A percentile compares a stretch with the other conserved stretches of the same genome.
phyloP scores from a whole-genome alignment of 768 basidiomycete species.

The Hygrocybe punicea region DNA sequence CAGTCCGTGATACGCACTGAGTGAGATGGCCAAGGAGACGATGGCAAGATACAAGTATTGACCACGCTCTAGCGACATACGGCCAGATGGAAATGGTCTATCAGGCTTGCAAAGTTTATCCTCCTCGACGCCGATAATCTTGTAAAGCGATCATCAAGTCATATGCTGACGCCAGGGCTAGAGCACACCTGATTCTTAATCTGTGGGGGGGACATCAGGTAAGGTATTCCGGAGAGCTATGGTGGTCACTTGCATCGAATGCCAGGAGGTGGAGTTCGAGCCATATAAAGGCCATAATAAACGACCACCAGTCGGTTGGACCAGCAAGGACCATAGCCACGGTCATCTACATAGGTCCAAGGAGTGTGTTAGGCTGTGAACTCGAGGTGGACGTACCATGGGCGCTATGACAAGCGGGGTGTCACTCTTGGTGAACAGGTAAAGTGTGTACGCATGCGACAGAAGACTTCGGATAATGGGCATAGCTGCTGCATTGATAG shows the following conservation, averaged over 20 bases:
- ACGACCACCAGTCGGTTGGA: slow-evolving; percentile 8
- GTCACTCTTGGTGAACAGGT: slow-evolving; percentile 6
- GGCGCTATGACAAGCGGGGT: not conserved
- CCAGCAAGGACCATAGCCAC: slow-evolving; percentile 16
- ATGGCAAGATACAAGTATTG: slow-evolving; percentile 14
- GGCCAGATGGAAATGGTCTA: slow-evolving; percentile 20
- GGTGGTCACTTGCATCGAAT: slow-evolving; percentile 12
- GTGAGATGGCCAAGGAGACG: slow-evolving; percentile 5
- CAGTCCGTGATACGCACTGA: slow-evolving; percentile 14
- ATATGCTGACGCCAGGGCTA: not conserved
- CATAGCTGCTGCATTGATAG: not conserved
- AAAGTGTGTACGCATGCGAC: slow-evolving; percentile 1
- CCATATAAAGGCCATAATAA: slow-evolving; percentile 11
- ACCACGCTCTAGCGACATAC: slow-evolving; percentile 13
- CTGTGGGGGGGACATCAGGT: slow-evolving; percentile 3
- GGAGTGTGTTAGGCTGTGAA: no score
- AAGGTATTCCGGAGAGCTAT: not conserved
- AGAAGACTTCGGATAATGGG: not conserved
- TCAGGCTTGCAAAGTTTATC: slow-evolving; percentile 21
- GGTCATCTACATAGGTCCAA: slow-evolving; percentile 8
- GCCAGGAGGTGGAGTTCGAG: slow-evolving; percentile 14
- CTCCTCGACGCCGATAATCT: slow-evolving; percentile 19
- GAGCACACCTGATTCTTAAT: slow-evolving; percentile 17
- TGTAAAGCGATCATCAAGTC: not conserved
- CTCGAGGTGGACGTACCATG: not conserved